Percentiles rank a stretch among this genome's conserved stretches.
Conservation (phyloP, 108 stramenopile genomes). For the Mayamaea pseudoterrestris region DNA sequence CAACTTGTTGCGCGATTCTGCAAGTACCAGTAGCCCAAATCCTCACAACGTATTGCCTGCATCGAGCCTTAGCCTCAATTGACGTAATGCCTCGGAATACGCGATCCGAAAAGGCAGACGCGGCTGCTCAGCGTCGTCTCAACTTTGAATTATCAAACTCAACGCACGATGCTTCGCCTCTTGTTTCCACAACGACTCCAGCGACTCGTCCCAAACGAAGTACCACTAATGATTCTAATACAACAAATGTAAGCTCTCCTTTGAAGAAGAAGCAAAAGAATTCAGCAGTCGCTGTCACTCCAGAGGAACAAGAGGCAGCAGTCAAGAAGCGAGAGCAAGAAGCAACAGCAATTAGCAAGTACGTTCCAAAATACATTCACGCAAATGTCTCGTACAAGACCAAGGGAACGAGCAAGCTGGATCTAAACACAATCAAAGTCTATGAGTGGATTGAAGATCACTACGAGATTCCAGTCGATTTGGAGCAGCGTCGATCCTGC, state of each 20-base stretch:
- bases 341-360: background rate
- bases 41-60: too few species aligned
- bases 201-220: background rate
- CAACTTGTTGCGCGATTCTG: too few species aligned
- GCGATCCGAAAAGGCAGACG: too few species aligned
- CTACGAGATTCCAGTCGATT: conserved; percentile 40
- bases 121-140: conserved; percentile 2
- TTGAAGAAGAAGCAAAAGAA: background rate
- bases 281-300: background rate
- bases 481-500: conserved; percentile 36
- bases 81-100: too few species aligned
- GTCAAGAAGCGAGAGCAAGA: background rate
- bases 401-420: background rate
- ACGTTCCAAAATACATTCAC: background rate
- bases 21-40: too few species aligned
- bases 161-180: background rate
- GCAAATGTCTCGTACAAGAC: background rate
- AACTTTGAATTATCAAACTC: background rate
- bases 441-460: conserved; percentile 24
- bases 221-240: background rate
- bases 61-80: too few species aligned
- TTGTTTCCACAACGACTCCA: background rate
- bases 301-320: background rate
- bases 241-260: background rate
- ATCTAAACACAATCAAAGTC: background rate